These are phyloP conservation scores for Trichodelitschia bisporula DNA, from an alignment of 495 filamentous ascomycete genomes.

Conservation along the genomic window DNA sequence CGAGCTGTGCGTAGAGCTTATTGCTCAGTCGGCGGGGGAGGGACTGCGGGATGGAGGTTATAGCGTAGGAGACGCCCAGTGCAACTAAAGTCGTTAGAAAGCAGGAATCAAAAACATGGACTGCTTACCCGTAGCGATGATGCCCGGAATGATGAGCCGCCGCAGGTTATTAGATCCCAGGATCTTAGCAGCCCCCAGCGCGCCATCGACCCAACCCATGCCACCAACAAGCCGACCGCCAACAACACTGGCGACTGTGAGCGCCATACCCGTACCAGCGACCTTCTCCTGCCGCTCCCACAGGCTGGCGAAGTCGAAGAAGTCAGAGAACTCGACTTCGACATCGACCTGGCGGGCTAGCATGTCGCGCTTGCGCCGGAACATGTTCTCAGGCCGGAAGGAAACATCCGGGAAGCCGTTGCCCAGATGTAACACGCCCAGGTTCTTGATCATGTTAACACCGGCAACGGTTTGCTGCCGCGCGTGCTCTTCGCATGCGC, in stretches of 20 bases:
- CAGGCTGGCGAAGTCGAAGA: constrained; percentile 63
- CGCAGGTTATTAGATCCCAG: constrained; percentile 67
- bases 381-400: constrained; percentile 84
- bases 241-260: constrained; percentile 74
- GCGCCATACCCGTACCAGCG: constrained; percentile 73
- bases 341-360: constrained; percentile 66
- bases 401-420: constrained; percentile 60
- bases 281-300: constrained; percentile 87
- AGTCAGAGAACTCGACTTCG: constrained; percentile 72
- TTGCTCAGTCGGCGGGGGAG: constrained; percentile 65
- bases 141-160: constrained; percentile 54
- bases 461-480: constrained; percentile 52
- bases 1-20: constrained; percentile 61
- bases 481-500: constrained; percentile 61
- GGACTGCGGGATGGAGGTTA: constrained; percentile 65
- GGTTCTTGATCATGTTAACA: constrained; percentile 65
- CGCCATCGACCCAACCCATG: constrained; percentile 71
- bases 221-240: constrained; percentile 61
- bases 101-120: too few species aligned
- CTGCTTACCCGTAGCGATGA: constrained; percentile 58
- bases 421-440: constrained; percentile 74
- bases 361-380: constrained; percentile 51
- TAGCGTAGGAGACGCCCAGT: constrained; percentile 49
- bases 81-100: constrained; percentile 13
- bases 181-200: constrained; percentile 50